These are phyloP conservation scores for Casuarina equisetifolia DNA, from an alignment of 306 rosid species.

Conservation along the genomic window DNA sequence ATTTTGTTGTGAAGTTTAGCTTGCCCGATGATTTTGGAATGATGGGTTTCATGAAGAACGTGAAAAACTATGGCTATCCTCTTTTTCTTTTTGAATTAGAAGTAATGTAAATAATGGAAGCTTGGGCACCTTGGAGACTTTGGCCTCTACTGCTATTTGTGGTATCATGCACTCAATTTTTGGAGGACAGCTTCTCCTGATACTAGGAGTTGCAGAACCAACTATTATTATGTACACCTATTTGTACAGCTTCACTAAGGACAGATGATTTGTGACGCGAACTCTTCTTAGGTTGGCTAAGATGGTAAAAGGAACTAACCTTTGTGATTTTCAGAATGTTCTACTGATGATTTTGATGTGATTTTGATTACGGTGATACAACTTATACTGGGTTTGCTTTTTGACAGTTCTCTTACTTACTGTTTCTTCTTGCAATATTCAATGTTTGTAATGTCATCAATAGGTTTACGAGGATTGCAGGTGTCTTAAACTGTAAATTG, in stretches of 20 bases:
- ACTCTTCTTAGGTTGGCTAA: slow-evolving; percentile 82
- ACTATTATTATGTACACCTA: slow-evolving; percentile 88
- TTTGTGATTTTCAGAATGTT: neutral
- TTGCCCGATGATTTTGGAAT: too few species aligned
- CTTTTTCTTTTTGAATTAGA: slow-evolving; percentile 7
- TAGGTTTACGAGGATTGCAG: slow-evolving; percentile 82
- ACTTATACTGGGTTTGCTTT: slow-evolving; percentile 69
- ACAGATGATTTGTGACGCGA: slow-evolving; percentile 52
- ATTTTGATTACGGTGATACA: slow-evolving; percentile 20
- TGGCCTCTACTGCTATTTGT: slow-evolving; percentile 87
- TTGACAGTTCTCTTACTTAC: slow-evolving; percentile 75
- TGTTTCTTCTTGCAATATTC: slow-evolving; percentile 71
- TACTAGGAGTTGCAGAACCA: slow-evolving; percentile 95
- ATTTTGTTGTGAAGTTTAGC: neutral
- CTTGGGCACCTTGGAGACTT: slow-evolving; percentile 81
- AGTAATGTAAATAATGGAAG: slow-evolving; percentile 46
- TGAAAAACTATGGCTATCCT: neutral
- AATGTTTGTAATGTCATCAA: slow-evolving; percentile 69
- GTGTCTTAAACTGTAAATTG: slow-evolving; percentile 14
- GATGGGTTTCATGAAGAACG: neutral
- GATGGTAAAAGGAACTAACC: slow-evolving; percentile 56
- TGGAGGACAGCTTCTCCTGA: slow-evolving; percentile 87
- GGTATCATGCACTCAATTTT: slow-evolving; percentile 84
- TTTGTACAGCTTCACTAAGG: slow-evolving; percentile 67
- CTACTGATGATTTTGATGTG: neutral